Evolutionary conservation across 805 yeast genomes (phyloP), one percentile per base, ranked within the genome.

Genomic region (Komagataella populi): DNA sequence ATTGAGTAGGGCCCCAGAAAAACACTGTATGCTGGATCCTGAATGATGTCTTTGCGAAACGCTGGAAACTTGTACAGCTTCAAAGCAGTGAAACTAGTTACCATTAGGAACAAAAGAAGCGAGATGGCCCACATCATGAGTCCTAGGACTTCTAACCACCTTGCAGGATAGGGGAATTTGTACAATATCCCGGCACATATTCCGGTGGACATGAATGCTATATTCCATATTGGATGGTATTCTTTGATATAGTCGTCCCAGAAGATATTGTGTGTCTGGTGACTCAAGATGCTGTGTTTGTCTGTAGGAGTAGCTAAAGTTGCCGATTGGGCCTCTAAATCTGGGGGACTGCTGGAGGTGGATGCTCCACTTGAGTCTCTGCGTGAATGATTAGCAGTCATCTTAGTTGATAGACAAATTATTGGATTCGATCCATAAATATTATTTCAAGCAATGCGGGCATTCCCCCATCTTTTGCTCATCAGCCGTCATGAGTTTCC

Each of bases 131-230:
- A 88, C 56, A 60, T 52, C 12, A 60, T 60, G 17, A 59, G 51
- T 1, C 61, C 63, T 46, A 57, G 54, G 4, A 60, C 54, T 30
- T 60, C 47, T 6, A 60, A 56, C 45, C 55, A 56, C 12, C 52
- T 53, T 36, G 59, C 52, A 23, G 57, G 57, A 44, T 59, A 62
- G 0, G 96, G 88, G 62, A 83, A 88, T 39, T 70, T 63, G 62
- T 78, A 75, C 44, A 89, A 69, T 3, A 87, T 67, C 44, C 76
- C 62, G 3, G 86, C 69, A 1, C 87, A 69, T 45, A 88, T 85
- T 1, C 96, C 96, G 3, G 83, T 76, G 1, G 95, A 96, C 96
- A 89, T 89, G n/a, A 81, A 76, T 49, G 80, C 71, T 23, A 84
- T 83, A 65, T 82, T 87, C 73, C 81, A 82, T 6, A 71, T 70